Base-by-base conservation (phyloP, 2,329 filamentous ascomycete species). In the Purpureocillium lavendulum region DNA sequence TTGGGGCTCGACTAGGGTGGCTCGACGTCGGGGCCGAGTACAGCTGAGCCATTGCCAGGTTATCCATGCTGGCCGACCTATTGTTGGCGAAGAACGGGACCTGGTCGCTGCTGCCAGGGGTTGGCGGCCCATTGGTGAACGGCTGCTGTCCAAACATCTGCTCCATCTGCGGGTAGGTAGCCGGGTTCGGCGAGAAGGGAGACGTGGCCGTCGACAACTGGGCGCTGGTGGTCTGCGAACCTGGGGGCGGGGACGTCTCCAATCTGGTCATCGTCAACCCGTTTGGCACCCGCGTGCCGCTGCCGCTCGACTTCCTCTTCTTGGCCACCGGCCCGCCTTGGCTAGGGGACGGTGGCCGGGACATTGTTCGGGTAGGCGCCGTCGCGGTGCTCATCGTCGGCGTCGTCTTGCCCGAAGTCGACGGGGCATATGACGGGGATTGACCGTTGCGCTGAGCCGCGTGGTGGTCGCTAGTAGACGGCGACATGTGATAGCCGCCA, bases 201-300 rank as follows among this genome's bases (percentile, higher is more conserved):
- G 74, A 78, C 2, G 69, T 65, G 3, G 67, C 52, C 40, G 55
- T 49, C 45, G 63, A 53, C 51, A 65, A 54, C 50, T 73, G 54
- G 48, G 60, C 43, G 37, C 50, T 53, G 12, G 52, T 59, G 55
- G 47, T 61, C 45, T 59, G 66, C 45, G 54, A 57, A 47, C 45
- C 48, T 40, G 55, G 62, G 44, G 60, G 61, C 49, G 56, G 70
- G 36, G 60, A 66, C 2, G 77, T 80, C 49, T 92, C 84, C 29
- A 92, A 68, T 40, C 79, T 79, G 2, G 88, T 94, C 88, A 95
- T 94, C 7, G 82, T 75, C 49, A 94, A 62, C 13, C 77, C 80
- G 14, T 75, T 79, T 1, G 87, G 84, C 12, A 94, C 66, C 57
- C 86, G 86, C 28, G 77, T 75, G 6, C 16, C 26, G 31, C 71